A percentile compares a stretch with the other conserved stretches of the same genome.
phyloP scores from a whole-genome alignment of 2,329 filamentous ascomycete genomes.

The Calonectria leucothoes region DNA sequence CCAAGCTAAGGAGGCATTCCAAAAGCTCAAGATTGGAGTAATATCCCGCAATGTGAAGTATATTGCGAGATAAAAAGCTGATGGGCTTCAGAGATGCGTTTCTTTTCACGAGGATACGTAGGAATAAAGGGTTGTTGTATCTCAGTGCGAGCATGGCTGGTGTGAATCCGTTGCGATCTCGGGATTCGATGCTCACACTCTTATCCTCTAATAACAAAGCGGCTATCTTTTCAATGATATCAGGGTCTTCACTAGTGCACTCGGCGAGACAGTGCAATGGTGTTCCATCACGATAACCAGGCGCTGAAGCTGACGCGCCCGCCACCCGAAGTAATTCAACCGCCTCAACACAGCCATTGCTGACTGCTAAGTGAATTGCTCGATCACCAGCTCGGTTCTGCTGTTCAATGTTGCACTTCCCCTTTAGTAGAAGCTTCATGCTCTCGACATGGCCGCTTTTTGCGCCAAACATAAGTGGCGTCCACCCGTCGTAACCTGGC shows the following conservation, averaged over 20 bases:
- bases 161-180: background rate
- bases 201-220: background rate
- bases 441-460: background rate
- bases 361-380: background rate
- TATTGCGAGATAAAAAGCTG: background rate
- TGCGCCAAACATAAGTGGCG: background rate
- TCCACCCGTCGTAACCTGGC: rapidly evolving
- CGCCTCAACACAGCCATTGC: background rate
- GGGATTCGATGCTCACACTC: background rate
- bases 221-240: background rate
- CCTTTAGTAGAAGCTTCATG: background rate
- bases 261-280: background rate
- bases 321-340: background rate
- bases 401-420: background rate
- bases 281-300: background rate
- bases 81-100: background rate
- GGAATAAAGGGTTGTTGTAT: background rate
- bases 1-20: background rate
- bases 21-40: background rate
- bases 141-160: background rate
- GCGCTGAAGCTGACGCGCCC: background rate
- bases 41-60: background rate
- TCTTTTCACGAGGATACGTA: background rate
- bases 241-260: background rate
- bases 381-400: background rate